Conservation (phyloP, 805 yeast species). For the Wickerhamomyces bisporus region DNA sequence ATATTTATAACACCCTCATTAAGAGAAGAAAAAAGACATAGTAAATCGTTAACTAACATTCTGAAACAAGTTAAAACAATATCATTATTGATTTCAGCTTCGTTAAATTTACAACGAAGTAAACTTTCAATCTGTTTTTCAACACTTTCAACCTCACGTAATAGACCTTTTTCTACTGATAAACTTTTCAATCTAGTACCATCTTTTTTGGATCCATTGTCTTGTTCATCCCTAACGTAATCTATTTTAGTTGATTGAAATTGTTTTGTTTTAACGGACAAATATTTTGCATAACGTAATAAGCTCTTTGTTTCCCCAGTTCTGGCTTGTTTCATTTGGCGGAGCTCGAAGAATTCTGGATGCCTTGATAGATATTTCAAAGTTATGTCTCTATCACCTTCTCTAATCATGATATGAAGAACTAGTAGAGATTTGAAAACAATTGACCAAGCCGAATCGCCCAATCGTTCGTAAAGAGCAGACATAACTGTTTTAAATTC, state of each 20-base stretch:
- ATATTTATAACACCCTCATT: slow-evolving; percentile 95
- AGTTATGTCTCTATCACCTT: slow-evolving; percentile 78
- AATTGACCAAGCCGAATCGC: slow-evolving; percentile 86
- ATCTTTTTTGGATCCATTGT: slow-evolving; percentile 34
- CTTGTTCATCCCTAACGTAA: slow-evolving; percentile 67
- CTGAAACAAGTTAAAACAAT: slow-evolving; percentile 79
- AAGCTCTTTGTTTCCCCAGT: slow-evolving; percentile 49
- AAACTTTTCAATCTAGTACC: slow-evolving; percentile 62
- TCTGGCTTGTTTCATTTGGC: slow-evolving; percentile 28
- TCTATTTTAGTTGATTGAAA: slow-evolving; percentile 62
- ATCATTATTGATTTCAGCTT: slow-evolving; percentile 80
- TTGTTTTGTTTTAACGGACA: slow-evolving; percentile 63
- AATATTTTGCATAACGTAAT: slow-evolving; percentile 65
- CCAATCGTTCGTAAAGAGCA: slow-evolving; percentile 54
- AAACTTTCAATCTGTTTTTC: slow-evolving; percentile 75
- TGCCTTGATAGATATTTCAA: slow-evolving; percentile 51
- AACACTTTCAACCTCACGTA: slow-evolving; percentile 81
- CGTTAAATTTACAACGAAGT: slow-evolving; percentile 68
- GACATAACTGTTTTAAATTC: slow-evolving; percentile 67
- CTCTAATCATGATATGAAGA: slow-evolving; percentile 85
- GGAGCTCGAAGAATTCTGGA: slow-evolving; percentile 47
- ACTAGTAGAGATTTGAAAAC: slow-evolving; percentile 84
- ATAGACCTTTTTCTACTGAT: slow-evolving; percentile 69
- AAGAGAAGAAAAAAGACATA: slow-evolving; percentile 80
- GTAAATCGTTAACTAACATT: slow-evolving; percentile 81